These are phyloP conservation scores for Hypoxylon sp. DNA, from an alignment of 2,329 filamentous ascomycete genomes.

Conservation along the genomic window DNA sequence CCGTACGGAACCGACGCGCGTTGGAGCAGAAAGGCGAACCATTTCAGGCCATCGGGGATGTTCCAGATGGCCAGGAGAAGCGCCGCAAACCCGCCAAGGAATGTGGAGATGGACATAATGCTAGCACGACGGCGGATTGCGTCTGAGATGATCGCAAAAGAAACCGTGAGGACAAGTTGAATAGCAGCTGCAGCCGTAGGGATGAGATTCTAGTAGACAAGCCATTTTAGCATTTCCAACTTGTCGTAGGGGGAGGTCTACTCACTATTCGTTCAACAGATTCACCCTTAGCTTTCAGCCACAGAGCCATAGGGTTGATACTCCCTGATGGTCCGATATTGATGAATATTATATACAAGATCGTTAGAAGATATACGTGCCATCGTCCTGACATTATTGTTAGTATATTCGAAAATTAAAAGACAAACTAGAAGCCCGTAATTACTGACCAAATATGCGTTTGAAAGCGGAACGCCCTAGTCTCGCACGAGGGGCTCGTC, in stretches of 20 bases:
- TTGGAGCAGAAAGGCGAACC: constrained; percentile 46
- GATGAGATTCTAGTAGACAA: constrained; percentile 59
- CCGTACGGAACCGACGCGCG: constrained; percentile 43
- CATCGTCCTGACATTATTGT: constrained; percentile 46
- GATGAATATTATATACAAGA: constrained; percentile 59
- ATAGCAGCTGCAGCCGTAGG: constrained; percentile 65
- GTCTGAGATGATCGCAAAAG: constrained; percentile 69
- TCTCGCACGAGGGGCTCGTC: constrained; percentile 44
- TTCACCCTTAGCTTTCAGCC: constrained; percentile 60
- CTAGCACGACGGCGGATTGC: constrained; percentile 55
- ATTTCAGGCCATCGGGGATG: constrained; percentile 46
- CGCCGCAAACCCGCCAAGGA: constrained; percentile 43
- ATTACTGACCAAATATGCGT: constrained; percentile 44
- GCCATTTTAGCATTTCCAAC: constrained; percentile 1
- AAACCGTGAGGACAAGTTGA: constrained; percentile 67
- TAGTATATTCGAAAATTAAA: neutral
- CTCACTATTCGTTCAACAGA: constrained; percentile 63
- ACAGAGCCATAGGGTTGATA: constrained; percentile 57
- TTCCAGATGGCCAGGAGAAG: constrained; percentile 46
- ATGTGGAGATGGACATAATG: constrained; percentile 54
- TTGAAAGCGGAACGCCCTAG: constrained; percentile 45
- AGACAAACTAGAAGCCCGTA: neutral
- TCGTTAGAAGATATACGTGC: constrained; percentile 57
- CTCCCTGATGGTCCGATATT: constrained; percentile 55
- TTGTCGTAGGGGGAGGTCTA: constrained; percentile 3